Percentiles rank a stretch among this genome's conserved stretches.
phyloP scores from a whole-genome alignment of 495 filamentous ascomycete genomes.

The Neurospora pannonica region DNA sequence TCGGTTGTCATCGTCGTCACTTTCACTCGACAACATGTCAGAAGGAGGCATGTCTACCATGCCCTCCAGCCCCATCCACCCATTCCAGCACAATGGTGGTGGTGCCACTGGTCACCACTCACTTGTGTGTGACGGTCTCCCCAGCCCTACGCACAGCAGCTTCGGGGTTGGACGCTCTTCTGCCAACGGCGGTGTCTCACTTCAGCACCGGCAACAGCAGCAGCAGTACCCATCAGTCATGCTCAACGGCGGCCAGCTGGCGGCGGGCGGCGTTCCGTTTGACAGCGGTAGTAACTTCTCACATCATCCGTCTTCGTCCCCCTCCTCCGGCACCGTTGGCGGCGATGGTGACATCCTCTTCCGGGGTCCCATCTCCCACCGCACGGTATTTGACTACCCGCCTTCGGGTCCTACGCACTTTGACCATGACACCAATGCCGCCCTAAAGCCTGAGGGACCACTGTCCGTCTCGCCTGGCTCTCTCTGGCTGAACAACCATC shows the following conservation, averaged over 20 bases:
- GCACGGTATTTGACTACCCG: background rate
- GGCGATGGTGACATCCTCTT: background rate
- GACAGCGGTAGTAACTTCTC: background rate
- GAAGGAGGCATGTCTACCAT: background rate
- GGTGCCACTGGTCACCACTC: background rate
- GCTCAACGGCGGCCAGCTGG: background rate
- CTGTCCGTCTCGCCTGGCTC: background rate
- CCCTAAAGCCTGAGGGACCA: background rate
- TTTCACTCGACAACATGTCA: background rate
- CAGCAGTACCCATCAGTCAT: background rate
- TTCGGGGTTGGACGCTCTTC: background rate
- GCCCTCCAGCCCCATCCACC: background rate
- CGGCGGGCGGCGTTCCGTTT: background rate
- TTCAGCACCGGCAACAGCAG: background rate
- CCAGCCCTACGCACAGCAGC: background rate
- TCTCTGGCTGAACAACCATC: background rate
- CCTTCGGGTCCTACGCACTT: background rate
- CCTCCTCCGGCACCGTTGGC: background rate
- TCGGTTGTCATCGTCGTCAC: background rate
- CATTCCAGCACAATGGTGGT: background rate
- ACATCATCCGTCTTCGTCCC: background rate
- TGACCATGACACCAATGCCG: background rate
- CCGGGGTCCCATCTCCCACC: background rate
- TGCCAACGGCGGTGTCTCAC: background rate
- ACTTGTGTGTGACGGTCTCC: background rate